phyloP scores from a whole-genome alignment of 768 basidiomycete genomes.

The Hygrocybe coccinea region DNA sequence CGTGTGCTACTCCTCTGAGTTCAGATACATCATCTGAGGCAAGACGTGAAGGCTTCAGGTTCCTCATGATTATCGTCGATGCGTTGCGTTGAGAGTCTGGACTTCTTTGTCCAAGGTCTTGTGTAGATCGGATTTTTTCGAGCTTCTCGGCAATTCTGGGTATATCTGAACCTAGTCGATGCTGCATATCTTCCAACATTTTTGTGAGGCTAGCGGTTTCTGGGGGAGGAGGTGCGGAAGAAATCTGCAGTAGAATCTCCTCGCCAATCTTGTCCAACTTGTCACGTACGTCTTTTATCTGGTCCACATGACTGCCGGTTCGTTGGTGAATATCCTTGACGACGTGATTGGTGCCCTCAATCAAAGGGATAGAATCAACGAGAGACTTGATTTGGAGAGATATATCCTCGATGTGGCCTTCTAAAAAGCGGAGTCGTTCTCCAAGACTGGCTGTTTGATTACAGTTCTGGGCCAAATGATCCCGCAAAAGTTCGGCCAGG shows the following conservation, averaged over 20 bases:
- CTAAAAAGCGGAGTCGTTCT: conserved; percentile 12
- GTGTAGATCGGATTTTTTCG: conserved; percentile 25
- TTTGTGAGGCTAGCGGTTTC: neutral
- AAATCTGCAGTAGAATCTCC: neutral
- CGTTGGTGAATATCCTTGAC: neutral
- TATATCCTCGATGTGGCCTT: conserved; percentile 11
- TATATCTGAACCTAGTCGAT: conserved; percentile 18
- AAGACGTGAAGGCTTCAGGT: conserved; percentile 4
- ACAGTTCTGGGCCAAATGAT: neutral
- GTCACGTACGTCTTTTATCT: neutral
- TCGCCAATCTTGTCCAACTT: neutral
- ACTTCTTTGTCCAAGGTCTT: conserved; percentile 5
- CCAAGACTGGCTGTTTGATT: conserved; percentile 3
- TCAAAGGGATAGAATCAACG: neutral
- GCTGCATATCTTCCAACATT: neutral
- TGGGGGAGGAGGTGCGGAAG: neutral
- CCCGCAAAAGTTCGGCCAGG: conserved; percentile 9
- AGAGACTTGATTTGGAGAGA: conserved; percentile 10
- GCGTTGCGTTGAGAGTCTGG: neutral
- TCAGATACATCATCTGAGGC: neutral
- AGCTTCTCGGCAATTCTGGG: conserved; percentile 34
- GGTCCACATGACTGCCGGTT: neutral
- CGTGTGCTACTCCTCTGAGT: no score
- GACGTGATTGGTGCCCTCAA: neutral
- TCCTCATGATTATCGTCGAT: conserved; percentile 5